Base-by-base conservation (phyloP, 2,329 filamentous ascomycete species). In the Akanthomyces muscarius region DNA sequence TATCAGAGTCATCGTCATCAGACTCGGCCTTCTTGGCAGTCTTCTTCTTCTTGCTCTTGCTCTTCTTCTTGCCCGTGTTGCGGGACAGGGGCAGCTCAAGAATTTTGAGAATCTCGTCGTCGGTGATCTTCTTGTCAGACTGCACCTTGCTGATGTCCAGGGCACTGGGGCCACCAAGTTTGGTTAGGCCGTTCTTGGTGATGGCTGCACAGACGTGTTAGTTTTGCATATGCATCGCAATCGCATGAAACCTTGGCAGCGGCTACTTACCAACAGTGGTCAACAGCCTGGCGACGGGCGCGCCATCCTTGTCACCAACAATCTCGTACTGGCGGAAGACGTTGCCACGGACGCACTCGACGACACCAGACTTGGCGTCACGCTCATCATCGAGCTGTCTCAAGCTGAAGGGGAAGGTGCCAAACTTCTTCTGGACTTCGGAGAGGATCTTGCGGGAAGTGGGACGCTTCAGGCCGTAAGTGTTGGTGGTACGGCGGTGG, bases 281-380 rank as follows among this genome's bases (percentile, higher is more conserved):
- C 79, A 98, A 86, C 58, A 96, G 83, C 72, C 95, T 87, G 67
- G 89, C 92, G 64, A 98, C 94, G 48, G 92, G 85, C 67, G 90
- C 84, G 68, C 85, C 87, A 75, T 98, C 94, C 80, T 97, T 94
- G 75, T 98, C 94, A 66, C 92, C 94, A 66, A 96, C 90, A 62
- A 97, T 88, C 78, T 99, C 95, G 77, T 99, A 99, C 79, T 96
- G 91, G 71, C 95, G 89, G 77, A 99, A 87, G 63, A 98, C 91
- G 73, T 92, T 92, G 72, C 89, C 88, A 71, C 95, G 90, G 63
- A 98, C 94, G 78, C 94, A 97, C 81, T 99, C 95, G 64, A 98
- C 90, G 64, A 98, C 90, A 73, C 95, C 95, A 62, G 79, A 95
- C 89, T 89, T 98, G 90, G 92, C 95, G 68, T 93, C 88, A 73